Evolutionary conservation across 306 rosid species (phyloP), one percentile per base, ranked within the genome.

Genomic region (Quercus agrifolia): DNA sequence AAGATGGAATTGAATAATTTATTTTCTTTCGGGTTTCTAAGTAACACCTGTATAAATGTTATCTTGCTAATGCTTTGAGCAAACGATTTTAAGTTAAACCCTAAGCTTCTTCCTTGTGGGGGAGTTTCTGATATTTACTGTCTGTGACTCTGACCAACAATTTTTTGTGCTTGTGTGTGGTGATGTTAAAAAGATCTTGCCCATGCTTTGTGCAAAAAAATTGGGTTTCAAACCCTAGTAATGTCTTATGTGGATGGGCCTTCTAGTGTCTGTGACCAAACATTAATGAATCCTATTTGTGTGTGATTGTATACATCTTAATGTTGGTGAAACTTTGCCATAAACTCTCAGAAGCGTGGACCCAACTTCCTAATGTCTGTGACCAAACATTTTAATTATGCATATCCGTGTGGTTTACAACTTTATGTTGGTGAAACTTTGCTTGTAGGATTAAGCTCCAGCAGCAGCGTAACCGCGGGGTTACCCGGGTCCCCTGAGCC

Each of bases 401-500:
- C 71, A n/a, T 66, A 6, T 66, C 10, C 33, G 23, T 66, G 49
- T 31, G 71, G 33, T 66, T 5, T 31, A 66, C 71, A 31, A 17
- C 21, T 31, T 33, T 66, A 31, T 31, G 49, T 17, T 66, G 71
- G 41, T 63, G 70, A 28, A 27, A 63, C 38, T 63, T 11, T 23
- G 33, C 67, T 59, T 59, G 61, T 80, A 88, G 91, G 87, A 78
- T 73, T 88, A 44, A 83, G 66, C 57, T 80, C 86, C 77, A 82
- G 72, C 11, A 81, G 71, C 54, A 78, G 79, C 71, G 30, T 82
- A 18, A 18, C 31, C 51, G 75, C 63, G 81, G 85, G 74, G 78
- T 46, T 75, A 63, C 77, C 54, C 35, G 81, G 41, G 73, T 88
- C 86, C 15, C 83, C 86, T 31, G 91, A 80, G 79, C 31, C 78